Percentiles rank a stretch among this genome's conserved stretches.
phyloP scores from a whole-genome alignment of 148 eudicot species.

The Hydrangea macrophylla region DNA sequence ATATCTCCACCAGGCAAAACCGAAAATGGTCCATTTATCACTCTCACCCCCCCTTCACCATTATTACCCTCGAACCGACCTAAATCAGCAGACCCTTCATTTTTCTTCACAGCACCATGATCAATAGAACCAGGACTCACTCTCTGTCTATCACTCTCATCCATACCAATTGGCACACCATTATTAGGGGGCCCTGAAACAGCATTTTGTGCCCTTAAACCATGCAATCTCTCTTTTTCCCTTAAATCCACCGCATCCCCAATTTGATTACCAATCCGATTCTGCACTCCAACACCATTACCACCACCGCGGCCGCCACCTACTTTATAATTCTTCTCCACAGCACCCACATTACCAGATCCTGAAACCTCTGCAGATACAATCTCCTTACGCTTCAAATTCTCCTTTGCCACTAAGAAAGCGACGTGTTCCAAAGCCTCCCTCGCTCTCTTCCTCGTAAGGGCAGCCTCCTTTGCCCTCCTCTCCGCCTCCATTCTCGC shows the following conservation, averaged over 20 bases:
- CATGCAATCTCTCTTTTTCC: not conserved
- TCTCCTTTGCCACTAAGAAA: not conserved
- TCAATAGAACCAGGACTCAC: not conserved
- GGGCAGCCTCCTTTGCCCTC: conserved; percentile 3
- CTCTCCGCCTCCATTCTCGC: conserved; percentile 3
- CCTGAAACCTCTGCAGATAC: no score
- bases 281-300: no score
- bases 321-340: no score
- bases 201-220: not conserved
- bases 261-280: conserved; percentile 6
- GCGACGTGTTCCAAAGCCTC: conserved; percentile 1
- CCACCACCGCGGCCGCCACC: no score
- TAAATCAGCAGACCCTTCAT: not conserved
- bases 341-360: no score
- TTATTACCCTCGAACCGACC: not conserved
- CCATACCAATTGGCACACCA: not conserved
- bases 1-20: not conserved
- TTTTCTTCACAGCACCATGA: not conserved
- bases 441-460: conserved; percentile 10
- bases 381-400: no score
- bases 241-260: no score
- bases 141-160: not conserved
- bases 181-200: not conserved
- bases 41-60: not conserved
- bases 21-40: not conserved